A percentile compares a stretch with the other conserved stretches of the same genome.
phyloP scores from a whole-genome alignment of 179 eudicot genomes.

The Silene vulgaris region DNA sequence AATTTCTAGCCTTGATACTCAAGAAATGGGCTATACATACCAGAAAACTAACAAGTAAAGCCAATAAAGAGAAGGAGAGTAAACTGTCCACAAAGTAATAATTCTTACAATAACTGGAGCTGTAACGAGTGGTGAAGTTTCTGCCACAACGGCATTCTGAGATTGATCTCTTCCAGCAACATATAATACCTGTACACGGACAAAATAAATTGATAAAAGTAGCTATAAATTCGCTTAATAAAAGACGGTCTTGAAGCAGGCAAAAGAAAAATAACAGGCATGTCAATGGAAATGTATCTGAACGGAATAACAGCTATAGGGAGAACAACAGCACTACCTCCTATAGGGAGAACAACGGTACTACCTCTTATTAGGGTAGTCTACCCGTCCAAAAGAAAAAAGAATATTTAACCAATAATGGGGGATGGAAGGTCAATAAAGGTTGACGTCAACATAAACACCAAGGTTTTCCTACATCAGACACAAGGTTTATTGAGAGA shows the following conservation, averaged over 20 bases:
- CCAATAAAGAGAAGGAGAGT: neutral
- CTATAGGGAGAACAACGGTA: too few species aligned
- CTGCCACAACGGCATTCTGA: constrained; percentile 55
- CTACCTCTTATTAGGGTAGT: too few species aligned
- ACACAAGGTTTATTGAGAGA: neutral
- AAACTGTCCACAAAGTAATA: neutral
- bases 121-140: constrained; percentile 55
- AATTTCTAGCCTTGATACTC: neutral
- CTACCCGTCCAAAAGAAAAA: too few species aligned
- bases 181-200: constrained; percentile 57
- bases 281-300: neutral
- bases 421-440: neutral
- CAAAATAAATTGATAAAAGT: constrained; percentile 13
- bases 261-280: neutral
- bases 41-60: constrained; percentile 7
- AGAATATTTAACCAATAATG: neutral
- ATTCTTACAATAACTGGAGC: constrained; percentile 72
- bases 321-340: too few species aligned
- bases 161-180: constrained; percentile 80
- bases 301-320: neutral
- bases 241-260: neutral
- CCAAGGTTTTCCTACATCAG: neutral
- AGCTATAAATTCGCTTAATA: neutral
- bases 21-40: neutral
- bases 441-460: neutral